Percentiles rank a stretch among this genome's conserved stretches.
Evolutionary conservation across 2,329 filamentous ascomycete genomes (phyloP).

Genomic region (Trichoderma aggressivum): DNA sequence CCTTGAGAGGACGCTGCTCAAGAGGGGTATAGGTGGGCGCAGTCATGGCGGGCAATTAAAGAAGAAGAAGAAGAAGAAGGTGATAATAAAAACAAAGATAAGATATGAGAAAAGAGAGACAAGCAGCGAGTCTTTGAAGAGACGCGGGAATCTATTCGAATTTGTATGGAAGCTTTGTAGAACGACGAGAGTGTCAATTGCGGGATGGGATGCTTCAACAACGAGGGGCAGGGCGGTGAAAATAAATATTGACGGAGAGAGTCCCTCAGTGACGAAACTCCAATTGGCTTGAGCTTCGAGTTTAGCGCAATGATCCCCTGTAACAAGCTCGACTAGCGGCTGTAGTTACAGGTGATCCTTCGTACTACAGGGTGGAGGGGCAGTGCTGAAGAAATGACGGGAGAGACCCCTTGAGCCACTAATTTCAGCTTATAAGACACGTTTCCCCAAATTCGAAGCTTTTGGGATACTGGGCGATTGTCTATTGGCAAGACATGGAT

Average conservation of each 20-base stretch:
- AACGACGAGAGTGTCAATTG: neutral
- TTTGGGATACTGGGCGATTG: neutral
- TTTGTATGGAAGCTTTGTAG: neutral
- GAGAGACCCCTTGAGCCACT: conserved; percentile 5
- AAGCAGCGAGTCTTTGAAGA: neutral
- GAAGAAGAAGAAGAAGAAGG: neutral
- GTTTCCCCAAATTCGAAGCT: neutral
- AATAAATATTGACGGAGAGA: neutral
- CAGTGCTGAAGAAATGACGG: neutral
- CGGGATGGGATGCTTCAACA: neutral
- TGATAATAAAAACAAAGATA: too few species aligned
- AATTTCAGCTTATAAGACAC: conserved; percentile 11
- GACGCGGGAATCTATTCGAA: neutral
- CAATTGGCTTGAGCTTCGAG: neutral
- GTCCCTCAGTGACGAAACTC: conserved; percentile 2
- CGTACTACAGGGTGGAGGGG: neutral
- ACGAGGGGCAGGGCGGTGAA: neutral
- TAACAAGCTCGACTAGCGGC: neutral
- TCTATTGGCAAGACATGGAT: conserved; percentile 7
- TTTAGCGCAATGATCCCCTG: neutral
- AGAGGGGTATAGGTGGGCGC: conserved; percentile 64
- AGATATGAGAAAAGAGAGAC: too few species aligned
- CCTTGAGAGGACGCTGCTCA: conserved; percentile 78
- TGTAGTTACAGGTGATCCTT: neutral
- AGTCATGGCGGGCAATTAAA: conserved; percentile 39